Base-by-base conservation (phyloP, 257 asterid species). In the Nicotiana tomentosiformis region DNA sequence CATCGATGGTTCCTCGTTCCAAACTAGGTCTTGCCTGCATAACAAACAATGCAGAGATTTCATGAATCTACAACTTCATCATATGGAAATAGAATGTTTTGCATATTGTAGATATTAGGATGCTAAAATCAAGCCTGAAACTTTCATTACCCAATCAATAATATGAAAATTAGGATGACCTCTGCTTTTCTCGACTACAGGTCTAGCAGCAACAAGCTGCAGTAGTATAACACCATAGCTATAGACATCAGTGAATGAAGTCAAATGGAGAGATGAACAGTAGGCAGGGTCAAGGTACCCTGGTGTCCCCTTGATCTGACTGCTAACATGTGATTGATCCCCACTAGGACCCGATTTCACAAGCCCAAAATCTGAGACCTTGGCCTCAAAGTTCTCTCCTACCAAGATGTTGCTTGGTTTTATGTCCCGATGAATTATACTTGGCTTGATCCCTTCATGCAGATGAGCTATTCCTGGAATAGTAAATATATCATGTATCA, bases 221-320 rank as follows among this genome's bases (percentile, higher is more conserved):
- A 94, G 86, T 67, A 94, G 86, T 80, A 94, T 91, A 26, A 93
- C 92, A 5, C 98, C 98, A 30, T 92, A 94, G 90, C 98, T 93
- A 84, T 89, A 93, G n/a, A 93, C 93, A 79, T 93, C 95, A 5
- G 94, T 89, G 26, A 90, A 90, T 0, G 94, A 93, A 43, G 95
- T 89, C 88, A 91, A 86, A 82, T 88, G 94, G 79, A 81, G 77
- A 87, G 90, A 92, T 5, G 93, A 82, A 68, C 96, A 92, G 78
- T 94, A 94, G 39, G 98, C 98, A 6, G 98, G 98, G 74, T 92
- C 97, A 51, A 92, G 97, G 83, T 92, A 94, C 9, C 98, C 97
- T 0, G 93, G 93, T 74, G 97, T 93, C 64, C 97, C 97, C 87
- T 94, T 94, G 17, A 94, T 85, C 66, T 84, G 87, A 66, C 96